Base-by-base conservation (phyloP, 306 rosid genomes). In the Arachis stenosperma region DNA sequence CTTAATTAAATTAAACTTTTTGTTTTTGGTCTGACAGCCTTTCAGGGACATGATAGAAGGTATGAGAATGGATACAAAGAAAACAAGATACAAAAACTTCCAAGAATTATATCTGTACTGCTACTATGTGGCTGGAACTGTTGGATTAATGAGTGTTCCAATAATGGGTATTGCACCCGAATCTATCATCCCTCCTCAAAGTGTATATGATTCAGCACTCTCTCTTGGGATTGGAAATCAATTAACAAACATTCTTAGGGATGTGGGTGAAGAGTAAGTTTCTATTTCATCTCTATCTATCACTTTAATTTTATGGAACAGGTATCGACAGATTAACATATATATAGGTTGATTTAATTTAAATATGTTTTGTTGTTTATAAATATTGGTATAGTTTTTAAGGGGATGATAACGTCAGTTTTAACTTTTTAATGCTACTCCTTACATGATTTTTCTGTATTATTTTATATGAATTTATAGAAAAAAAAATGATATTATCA, bases 191-290 rank as follows among this genome's bases (percentile, higher is more conserved):
- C 81, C 96, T 29, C 46, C 88, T 68, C 90, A 86, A 33, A 79
- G 77, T 42, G 71, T 88, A 58, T 87, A 90, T 64, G 69, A 81
- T 74, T 80, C 92, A 67, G 97, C 98, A 61, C 83, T 90, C 54
- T 80, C 88, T 68, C 79, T 90, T 72, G 98, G 96, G 12, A 85
- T 89, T 11, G 98, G 98, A 69, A 93, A 93, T 72, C 97, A 93
- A 78, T 85, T 89, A 41, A 90, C 96, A 14, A 90, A 93, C 75
- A 93, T 93, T 66, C 97, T 93, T 51, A 86, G 98, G 83, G 98
- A 93, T 74, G 98, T 93, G 0, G 97, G 97, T 3, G 97, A 93
- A 71, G 98, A 93, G 98, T 90, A 85, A 80, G 96, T 82, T 73
- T 30, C 55, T 33, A 4, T 30, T 40, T 9, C 1, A 7, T 36